Evolutionary conservation across 345 rosid species (phyloP).

Genomic region (Camelina hispida): DNA sequence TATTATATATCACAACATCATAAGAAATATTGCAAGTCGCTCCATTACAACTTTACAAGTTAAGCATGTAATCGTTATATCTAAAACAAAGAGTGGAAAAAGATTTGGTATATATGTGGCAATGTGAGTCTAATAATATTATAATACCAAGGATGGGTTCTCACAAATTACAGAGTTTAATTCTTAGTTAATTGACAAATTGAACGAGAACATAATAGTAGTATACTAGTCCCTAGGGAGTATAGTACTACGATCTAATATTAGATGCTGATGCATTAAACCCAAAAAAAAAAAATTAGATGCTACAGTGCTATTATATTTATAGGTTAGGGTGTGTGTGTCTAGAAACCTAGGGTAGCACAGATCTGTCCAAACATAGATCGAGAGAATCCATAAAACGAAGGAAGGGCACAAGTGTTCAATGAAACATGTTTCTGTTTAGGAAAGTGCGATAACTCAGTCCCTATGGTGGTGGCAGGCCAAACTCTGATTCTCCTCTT

Average conservation of each 20-base stretch:
- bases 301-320: not conserved
- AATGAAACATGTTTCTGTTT: conserved; percentile 39
- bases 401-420: conserved; percentile 36
- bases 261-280: not conserved
- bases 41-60: not conserved
- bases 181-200: not conserved
- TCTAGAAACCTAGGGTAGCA: conserved; percentile 39
- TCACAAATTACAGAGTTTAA: no score
- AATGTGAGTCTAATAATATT: no score
- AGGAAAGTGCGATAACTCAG: conserved; percentile 34
- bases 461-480: conserved; percentile 20
- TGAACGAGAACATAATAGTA: not conserved
- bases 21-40: not conserved
- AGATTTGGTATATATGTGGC: not conserved
- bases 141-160: no score
- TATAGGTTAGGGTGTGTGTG: conserved; percentile 20
- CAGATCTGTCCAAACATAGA: conserved; percentile 40
- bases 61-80: not conserved
- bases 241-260: conserved; percentile 16
- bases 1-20: not conserved
- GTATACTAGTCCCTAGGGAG: no score
- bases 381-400: conserved; percentile 36
- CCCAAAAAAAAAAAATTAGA: no score
- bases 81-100: not conserved
- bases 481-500: conserved; percentile 28